Evolutionary conservation across 2,329 filamentous ascomycete species (phyloP), one percentile per base, ranked within the genome.

Genomic region (Botrytis fabae): DNA sequence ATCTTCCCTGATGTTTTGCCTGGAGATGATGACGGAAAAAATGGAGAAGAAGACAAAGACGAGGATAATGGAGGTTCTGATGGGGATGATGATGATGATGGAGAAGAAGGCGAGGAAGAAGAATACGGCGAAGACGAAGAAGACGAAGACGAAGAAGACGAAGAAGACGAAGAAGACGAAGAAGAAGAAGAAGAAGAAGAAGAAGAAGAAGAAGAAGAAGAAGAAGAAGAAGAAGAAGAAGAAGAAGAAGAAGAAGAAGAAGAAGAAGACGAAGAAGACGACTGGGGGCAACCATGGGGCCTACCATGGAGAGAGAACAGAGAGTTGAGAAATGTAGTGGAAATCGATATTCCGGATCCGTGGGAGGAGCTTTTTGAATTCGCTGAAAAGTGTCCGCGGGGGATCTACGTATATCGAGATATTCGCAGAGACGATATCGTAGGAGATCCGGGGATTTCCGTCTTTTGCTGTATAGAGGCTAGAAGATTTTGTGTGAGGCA

Each of bases 331-430:
- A 9, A 38, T 38, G 7, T 38, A 38, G 38, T 38, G 38, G 38
- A 38, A 1, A 38, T 38, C 38, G 6, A 38, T 9, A 10, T 38
- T 38, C 38, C 48, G 5, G 4, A 38, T 35, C 32, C 2, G 10
- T 3, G 22, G 32, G 32, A 16, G 35, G 22, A 9, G 5, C 4
- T 3, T 2, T 38, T 7, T n/a, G 22, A 0, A 8, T n/a, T 38
- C 12, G 0, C 1, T 4, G 20, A 25, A 6, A 4, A 14, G 14
- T 40, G 35, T 61, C 32, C 20, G 0, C 1, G 35, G 10, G 35
- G 10, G 51, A 54, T 54, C 6, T 54, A 0, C 14, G 51, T 9
- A 6, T 40, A 2, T 38, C 12, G 12, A 32, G 14, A 3, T 40
- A 25, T 61, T 25, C 35, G 1, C 2, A 2, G 1, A 61, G 32